Evolutionary conservation across 805 yeast species (phyloP), one percentile per base, ranked within the genome.

Genomic region (Candida krabiensis): DNA sequence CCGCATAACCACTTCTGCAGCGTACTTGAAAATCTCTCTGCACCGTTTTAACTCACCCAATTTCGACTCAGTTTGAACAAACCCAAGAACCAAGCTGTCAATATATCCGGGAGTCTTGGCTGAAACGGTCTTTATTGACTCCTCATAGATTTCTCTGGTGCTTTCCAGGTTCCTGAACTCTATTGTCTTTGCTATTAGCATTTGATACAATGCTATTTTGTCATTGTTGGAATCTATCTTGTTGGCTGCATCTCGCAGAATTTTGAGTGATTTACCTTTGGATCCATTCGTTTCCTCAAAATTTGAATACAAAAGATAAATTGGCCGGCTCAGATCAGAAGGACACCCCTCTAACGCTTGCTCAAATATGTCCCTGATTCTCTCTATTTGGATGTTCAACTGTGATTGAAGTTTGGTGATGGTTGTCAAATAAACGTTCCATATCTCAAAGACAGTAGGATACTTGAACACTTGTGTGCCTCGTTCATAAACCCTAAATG

Each of bases 311-410:
- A 76, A 50, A 2, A 79, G 39, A 46, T 67, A 73, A 0, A 87
- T 62, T 0, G 77, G 57, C 40, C 73, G 73, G 31, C 73, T 66
- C n/a, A 69, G 51, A 16, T 69, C 60, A 0, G 61, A 34, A 0
- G 86, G 83, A 45, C 86, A 70, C 1, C 57, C 65, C 4, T 64
- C 67, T 4, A 86, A 49, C 4, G 88, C 74, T 30, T 79, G 77
- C 33, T 87, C 96, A 62, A 86, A 89, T 12, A 84, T 52, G 40
- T 86, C 95, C 25, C 96, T 65, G 5, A 85, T 61, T 44, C 83
- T 61, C 46, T 83, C 88, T 2, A 64, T 39, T 2, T 67, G 60
- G 16, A 73, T 45, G 9, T 62, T 47, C 22, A 66, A 43, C 28
- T 63, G 66, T 1, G 39, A 25, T 32, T 49, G 52, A 17, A 44